A percentile compares a stretch with the other conserved stretches of the same genome.
Evolutionary conservation across 345 rosid genomes (phyloP).

Genomic region (Boechera divaricarpa): DNA sequence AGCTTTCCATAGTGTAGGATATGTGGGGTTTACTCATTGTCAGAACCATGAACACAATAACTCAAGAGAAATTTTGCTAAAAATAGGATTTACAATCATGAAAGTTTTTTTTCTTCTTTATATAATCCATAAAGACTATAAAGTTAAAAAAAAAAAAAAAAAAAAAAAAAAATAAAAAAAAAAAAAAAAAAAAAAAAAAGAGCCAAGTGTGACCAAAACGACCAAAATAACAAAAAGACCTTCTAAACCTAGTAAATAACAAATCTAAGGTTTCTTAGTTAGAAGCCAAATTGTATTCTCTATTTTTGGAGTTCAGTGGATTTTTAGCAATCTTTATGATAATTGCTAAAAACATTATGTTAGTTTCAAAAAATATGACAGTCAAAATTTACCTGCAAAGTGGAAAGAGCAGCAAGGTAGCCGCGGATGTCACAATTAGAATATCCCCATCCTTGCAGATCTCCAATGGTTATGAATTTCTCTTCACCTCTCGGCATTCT

Average conservation of each 20-base stretch:
- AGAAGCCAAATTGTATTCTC: background rate
- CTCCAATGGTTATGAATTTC: conserved; percentile 67
- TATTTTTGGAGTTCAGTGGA: background rate
- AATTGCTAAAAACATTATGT: background rate
- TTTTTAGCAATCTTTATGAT: background rate
- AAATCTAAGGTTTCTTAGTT: background rate
- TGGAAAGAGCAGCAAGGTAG: conserved; percentile 68
- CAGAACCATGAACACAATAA: background rate
- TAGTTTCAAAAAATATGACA: background rate
- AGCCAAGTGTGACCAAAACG: background rate
- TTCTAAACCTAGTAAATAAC: conserved; percentile 1
- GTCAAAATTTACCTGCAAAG: conserved; percentile 63
- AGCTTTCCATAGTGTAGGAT: background rate
- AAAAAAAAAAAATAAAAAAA: no score
- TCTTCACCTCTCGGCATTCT: conserved; percentile 88
- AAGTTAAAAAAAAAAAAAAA: background rate
- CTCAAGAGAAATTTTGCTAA: background rate
- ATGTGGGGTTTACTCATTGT: background rate
- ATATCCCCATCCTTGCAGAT: conserved; percentile 94
- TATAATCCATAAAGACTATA: background rate
- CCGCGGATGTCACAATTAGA: conserved; percentile 76
- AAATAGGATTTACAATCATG: background rate
- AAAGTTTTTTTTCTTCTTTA: background rate
- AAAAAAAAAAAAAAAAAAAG: background rate
- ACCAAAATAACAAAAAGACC: background rate